These are phyloP conservation scores for Pleurotus giganteus DNA, from an alignment of 768 basidiomycete genomes.

Conservation along the genomic window DNA sequence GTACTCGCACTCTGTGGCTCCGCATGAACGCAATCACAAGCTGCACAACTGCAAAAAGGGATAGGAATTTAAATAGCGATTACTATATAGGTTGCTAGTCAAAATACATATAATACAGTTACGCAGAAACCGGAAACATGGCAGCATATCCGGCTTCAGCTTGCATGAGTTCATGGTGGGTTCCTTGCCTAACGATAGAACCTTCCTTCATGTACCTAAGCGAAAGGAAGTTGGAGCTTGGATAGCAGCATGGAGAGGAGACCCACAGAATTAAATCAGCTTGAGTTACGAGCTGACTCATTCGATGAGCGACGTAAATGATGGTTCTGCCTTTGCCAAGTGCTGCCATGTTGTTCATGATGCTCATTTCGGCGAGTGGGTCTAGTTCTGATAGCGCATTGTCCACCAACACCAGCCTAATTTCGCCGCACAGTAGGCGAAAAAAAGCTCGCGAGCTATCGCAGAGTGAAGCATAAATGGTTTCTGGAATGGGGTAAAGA, in stretches of 20 bases:
- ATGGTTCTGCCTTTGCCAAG: slow-evolving; percentile 47
- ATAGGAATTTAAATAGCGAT: no score
- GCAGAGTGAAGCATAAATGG: slow-evolving; percentile 9
- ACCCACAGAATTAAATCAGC: slow-evolving; percentile 55
- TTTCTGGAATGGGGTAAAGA: not conserved
- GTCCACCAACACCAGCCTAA: slow-evolving; percentile 51
- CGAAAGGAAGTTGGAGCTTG: slow-evolving; percentile 1
- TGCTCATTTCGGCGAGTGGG: slow-evolving; percentile 47
- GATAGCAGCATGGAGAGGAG: slow-evolving; percentile 1
- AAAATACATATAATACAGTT: not conserved
- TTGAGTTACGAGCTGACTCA: slow-evolving; percentile 44
- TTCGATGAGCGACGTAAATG: slow-evolving; percentile 57
- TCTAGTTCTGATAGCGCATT: slow-evolving; percentile 61
- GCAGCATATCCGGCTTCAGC: slow-evolving; percentile 37
- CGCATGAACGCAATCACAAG: not conserved
- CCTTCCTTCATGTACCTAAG: slow-evolving; percentile 46
- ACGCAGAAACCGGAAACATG: slow-evolving; percentile 22
- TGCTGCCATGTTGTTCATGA: slow-evolving; percentile 38
- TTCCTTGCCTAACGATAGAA: slow-evolving; percentile 36
- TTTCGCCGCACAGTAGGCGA: slow-evolving; percentile 34
- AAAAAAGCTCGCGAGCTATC: slow-evolving; percentile 46
- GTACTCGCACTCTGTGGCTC: not conserved
- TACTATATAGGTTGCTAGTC: not conserved
- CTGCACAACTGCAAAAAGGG: not conserved
- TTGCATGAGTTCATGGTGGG: slow-evolving; percentile 36